Evolutionary conservation across 805 yeast genomes (phyloP).

Genomic region (Saccharomyces kudriavzevii): DNA sequence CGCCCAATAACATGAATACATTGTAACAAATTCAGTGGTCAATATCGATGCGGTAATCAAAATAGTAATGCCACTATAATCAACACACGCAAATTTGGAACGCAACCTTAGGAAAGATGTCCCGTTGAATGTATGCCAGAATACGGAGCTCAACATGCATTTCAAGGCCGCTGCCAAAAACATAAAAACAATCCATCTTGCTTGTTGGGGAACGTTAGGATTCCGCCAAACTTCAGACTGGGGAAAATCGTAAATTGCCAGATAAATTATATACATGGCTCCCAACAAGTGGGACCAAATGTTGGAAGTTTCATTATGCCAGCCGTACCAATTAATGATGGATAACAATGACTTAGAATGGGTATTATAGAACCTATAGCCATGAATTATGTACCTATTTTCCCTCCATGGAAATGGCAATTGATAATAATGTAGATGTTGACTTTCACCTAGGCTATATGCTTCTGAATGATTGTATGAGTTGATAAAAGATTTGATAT

Average conservation of each 20-base stretch:
- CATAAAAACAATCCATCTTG: conserved; percentile 41
- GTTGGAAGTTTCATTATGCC: conserved; percentile 85
- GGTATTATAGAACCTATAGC: conserved; percentile 72
- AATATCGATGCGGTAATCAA: conserved; percentile 83
- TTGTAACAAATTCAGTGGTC: conserved; percentile 73
- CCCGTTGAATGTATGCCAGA: conserved; percentile 89
- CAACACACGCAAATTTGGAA: conserved; percentile 81
- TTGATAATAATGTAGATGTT: conserved; percentile 72
- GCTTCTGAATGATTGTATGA: conserved; percentile 44
- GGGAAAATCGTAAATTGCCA: conserved; percentile 60
- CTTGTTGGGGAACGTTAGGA: conserved; percentile 35
- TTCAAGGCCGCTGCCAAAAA: conserved; percentile 67
- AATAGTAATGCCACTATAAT: conserved; percentile 88
- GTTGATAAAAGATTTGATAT: conserved; percentile 22
- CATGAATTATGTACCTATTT: conserved; percentile 73
- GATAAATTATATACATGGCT: conserved; percentile 45
- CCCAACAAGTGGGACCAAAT: conserved; percentile 91
- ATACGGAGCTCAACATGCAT: conserved; percentile 69
- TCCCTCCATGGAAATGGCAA: conserved; percentile 91
- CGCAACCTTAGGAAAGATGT: conserved; percentile 57
- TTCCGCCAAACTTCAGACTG: conserved; percentile 41
- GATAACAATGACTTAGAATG: conserved; percentile 54
- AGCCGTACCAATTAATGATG: conserved; percentile 38
- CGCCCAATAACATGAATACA: conserved; percentile 33
- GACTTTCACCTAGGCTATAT: conserved; percentile 31